Evolutionary conservation across 768 basidiomycete species (phyloP), one percentile per base, ranked within the genome.

Genomic region (Postia placenta): DNA sequence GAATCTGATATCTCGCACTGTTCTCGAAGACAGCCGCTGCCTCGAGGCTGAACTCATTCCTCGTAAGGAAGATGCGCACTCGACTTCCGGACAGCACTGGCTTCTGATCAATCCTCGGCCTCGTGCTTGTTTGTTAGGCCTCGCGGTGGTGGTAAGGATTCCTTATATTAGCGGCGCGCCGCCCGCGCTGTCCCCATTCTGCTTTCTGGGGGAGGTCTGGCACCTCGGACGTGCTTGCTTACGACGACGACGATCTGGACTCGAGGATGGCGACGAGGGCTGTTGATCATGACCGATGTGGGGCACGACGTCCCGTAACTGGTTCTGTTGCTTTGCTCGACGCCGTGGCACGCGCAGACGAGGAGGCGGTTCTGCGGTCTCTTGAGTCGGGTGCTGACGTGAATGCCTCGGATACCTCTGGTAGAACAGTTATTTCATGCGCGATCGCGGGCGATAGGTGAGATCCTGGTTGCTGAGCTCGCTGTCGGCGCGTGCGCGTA

Each of bases 371-470:
- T 15, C 70, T 65, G 19, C 71, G 67, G 44, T 76, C 80, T 37
- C 69, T 89, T 48, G 67, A 69, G 6, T 64, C 71, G 33, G 85
- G 82, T 36, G 84, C 83, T 6, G 82, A 87, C 62, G 73, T 87
- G 45, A 87, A 89, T 59, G 74, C 77, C 36, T 68, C 78, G 41
- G 85, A 87, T 64, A 64, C 67, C 19, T 66, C 69, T 1, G 85
- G 85, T 11, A 74, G 81, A 49, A 83, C 80, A 5, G 71, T 80
- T 15, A 64, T 89, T 37, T 81, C 84, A 56, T 83, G 80, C 56
- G 81, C 81, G 9, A 74, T 89, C 53, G 82, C 84, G 11, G 87
- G 86, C 22, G 80, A 85, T 61, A 72, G 82, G 86, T 87, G 48
- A 38, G 49, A 12, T 14, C 26, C 23, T 7, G 24, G 42, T 5